Base-by-base conservation (phyloP, 805 yeast species). In the Grigorovia humatica region DNA sequence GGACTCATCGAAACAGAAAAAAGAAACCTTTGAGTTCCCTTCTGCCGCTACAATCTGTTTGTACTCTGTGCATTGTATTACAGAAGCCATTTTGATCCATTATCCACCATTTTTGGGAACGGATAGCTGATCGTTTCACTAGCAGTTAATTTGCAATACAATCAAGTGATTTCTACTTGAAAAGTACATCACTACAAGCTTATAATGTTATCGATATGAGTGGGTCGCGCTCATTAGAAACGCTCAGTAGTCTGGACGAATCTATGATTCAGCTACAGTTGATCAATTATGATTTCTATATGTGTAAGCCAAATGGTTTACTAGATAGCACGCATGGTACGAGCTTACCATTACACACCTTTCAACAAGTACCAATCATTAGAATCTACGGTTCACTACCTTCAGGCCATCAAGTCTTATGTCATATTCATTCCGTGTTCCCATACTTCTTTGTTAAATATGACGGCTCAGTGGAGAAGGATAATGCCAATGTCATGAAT, bases 341-440 rank as follows among this genome's bases (percentile, higher is more conserved):
- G 30, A 60, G 60, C 63, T 65, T 58, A 56, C 77, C 55, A n/a
- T 63, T 59, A 48, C 55, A 59, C 46, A 51, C 56, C 7, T 70
- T 73, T 38, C 56, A 65, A 2, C 77, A 76, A 45, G 90, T 85
- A 0, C 98, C 98, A 0, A 71, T 88, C 0, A 70, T 89, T 1
- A 70, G 98, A 48, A 67, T 93, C 0, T 93, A 80, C 68, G 98
- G 97, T 0, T 74, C 79, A 12, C 56, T 83, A 0, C 74, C 78
- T 1, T 73, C 81, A 0, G 86, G 88, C 0, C 80, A 79, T 57
- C 77, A 79, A 30, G 74, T 75, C 11, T 57, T 78, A 13, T 77
- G 85, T 1, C 96, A 93, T 64, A 70, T 93, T 9, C 98, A 90
- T 69, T 90, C 91, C 43, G 78, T 79, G 18, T 87, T 75, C 56